Evolutionary conservation across 768 basidiomycete species (phyloP), one percentile per base, ranked within the genome.

Genomic region (Serendipita sp.): DNA sequence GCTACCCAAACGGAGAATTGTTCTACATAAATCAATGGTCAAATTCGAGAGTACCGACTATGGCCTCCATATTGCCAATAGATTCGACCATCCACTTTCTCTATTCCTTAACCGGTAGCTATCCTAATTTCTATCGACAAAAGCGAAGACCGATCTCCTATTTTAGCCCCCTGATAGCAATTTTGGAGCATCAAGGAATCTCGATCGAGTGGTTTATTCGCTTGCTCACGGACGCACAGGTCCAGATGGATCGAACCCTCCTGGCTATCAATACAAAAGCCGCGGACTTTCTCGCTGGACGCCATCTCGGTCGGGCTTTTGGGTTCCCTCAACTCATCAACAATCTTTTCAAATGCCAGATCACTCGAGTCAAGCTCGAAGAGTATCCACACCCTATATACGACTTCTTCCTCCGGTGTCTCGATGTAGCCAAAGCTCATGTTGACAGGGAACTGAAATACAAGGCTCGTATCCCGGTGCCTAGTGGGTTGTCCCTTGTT

Each of bases 391-490:
- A 74, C 35, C 70, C 0, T 70, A 72, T 3, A 3, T 77, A 82
- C 69, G 73, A 74, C 28, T 86, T 86, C 68, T 83, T 83, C 70
- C 66, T 74, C 15, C 78, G 78, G 53, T 76, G 81, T 70, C 73
- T 86, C 68, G 76, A 79, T 35, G 81, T 78, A 67, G 79, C 81
- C 0, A 75, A 81, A 34, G 77, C 86, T 67, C 86, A 88, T 65
- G 75, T 85, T n/a, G 76, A 88, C 4, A 79, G 86, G 44, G 76
- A 81, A 54, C 75, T 88, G 18, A 88, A 88, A 66, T 77, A 78
- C 66, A 75, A 77, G 11, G 85, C 86, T 0, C 79, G 86, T 3
- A 88, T 89, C 45, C 85, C 85, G 11, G 76, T 89, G 13, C 81
- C 80, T 0, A 75, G 75, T 3, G 82, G 79, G 2, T 85, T 80